Evolutionary conservation across 2,329 filamentous ascomycete genomes (phyloP).

Genomic region (Botryotinia narcissicola): DNA sequence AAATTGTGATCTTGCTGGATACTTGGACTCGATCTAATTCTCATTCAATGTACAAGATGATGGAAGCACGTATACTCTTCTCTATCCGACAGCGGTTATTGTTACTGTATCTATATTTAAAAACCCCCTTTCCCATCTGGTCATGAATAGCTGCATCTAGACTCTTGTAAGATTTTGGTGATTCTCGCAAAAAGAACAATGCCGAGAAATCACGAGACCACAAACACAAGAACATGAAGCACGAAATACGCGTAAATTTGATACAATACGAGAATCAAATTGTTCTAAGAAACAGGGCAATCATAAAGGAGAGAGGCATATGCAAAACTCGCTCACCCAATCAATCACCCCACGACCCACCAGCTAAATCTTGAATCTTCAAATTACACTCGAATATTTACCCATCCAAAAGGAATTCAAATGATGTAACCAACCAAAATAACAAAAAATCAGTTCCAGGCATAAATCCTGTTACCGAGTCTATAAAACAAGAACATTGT

Average conservation of each 20-base stretch:
- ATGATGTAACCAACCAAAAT: conserved; percentile 11
- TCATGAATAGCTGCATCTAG: neutral
- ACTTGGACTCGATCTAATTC: no score
- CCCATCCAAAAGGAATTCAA: neutral
- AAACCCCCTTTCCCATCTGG: neutral
- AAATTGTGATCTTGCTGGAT: neutral
- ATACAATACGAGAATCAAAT: neutral
- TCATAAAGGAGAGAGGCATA: neutral
- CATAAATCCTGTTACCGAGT: conserved; percentile 6
- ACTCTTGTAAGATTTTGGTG: neutral
- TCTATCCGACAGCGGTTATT: neutral
- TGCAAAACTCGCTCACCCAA: neutral
- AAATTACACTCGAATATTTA: neutral
- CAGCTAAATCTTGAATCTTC: neutral
- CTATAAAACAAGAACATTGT: conserved; percentile 61
- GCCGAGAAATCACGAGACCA: neutral
- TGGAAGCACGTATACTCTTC: neutral
- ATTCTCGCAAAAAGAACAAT: neutral
- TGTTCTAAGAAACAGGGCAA: neutral
- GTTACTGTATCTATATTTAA: neutral
- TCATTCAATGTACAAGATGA: neutral
- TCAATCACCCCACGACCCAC: neutral
- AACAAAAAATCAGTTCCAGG: neutral
- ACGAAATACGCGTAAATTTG: neutral
- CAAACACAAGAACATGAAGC: neutral